phyloP scores from a whole-genome alignment of 2,329 filamentous ascomycete genomes.

The Ophiostoma himal-ulmi region DNA sequence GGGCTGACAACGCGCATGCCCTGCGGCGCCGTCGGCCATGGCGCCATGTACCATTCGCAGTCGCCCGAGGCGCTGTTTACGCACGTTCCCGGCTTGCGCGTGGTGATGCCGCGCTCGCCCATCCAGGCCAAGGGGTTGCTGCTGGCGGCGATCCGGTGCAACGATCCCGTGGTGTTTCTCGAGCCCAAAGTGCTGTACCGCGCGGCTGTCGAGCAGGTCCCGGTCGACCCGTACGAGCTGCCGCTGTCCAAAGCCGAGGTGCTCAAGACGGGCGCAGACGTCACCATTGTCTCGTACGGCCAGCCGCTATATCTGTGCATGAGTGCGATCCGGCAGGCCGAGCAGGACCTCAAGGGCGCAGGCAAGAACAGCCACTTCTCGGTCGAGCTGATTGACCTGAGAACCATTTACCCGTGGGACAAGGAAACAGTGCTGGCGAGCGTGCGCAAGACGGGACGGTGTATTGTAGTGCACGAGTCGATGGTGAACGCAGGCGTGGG shows the following conservation, averaged over 20 bases:
- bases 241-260: slow-evolving; percentile 82
- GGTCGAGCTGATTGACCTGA: slow-evolving; percentile 79
- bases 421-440: slow-evolving; percentile 72
- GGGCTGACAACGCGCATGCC: slow-evolving; percentile 88
- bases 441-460: slow-evolving; percentile 79
- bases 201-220: slow-evolving; percentile 86
- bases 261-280: slow-evolving; percentile 68
- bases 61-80: slow-evolving; percentile 84
- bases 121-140: slow-evolving; percentile 83
- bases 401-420: slow-evolving; percentile 91
- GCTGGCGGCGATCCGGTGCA: slow-evolving; percentile 67
- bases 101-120: slow-evolving; percentile 81
- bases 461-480: slow-evolving; percentile 84
- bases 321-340: slow-evolving; percentile 66
- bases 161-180: slow-evolving; percentile 88
- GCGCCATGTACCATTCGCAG: slow-evolving; percentile 81
- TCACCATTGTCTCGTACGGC: slow-evolving; percentile 84
- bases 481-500: slow-evolving; percentile 88
- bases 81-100: slow-evolving; percentile 76
- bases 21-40: slow-evolving; percentile 82
- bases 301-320: slow-evolving; percentile 82
- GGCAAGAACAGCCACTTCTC: slow-evolving; percentile 60
- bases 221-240: slow-evolving; percentile 71
- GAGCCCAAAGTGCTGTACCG: slow-evolving; percentile 92
- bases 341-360: slow-evolving; percentile 53